Evolutionary conservation across 192 early-diverging fungal species (phyloP), one percentile per base, ranked within the genome.

Genomic region (Entomortierella chlamydospora): DNA sequence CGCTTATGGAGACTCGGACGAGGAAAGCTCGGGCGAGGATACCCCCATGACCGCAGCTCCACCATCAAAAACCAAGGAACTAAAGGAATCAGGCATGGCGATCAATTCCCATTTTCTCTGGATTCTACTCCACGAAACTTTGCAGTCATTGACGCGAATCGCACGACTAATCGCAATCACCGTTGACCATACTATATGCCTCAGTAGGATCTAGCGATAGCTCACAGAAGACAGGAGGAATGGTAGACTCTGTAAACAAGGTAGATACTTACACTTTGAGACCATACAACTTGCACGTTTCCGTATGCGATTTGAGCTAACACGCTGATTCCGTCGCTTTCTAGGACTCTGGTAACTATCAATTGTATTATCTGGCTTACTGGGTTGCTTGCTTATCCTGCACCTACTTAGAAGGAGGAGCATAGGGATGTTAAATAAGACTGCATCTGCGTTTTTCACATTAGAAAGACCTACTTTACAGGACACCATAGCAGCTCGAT

Each of bases 1-100:
- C 51, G 61, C 68, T 18, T 79, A 79, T 41, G 76, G 76, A 1
- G 76, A 79, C 22, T 79, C 76, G 22, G 73, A 78, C 30, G 61
- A 58, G 50, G 76, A 70, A 4, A 64, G 57, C 41, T 79, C 76
- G 15, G 76, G 70, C 39, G 50, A 64, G 39, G 76, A 79, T 23
- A 28, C 57, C 15, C 43, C 39, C 33, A 47, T 57, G 20, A 50
- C 45, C 51, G 33, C 66, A 63, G 49, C 65, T 22, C 33, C 64
- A 51, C 20, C 42, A 50, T 42, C 61, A 63, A 58, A 61, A 50
- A 12, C 45, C 20, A 47, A 17, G 15, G 45, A 17, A 20, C 4
- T 12, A 3, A 30, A 5, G 5, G 29, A 70, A 30, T 52, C 50
- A 61, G 57, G 68, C 47, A 61, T 26, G 68, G 22, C 42, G 15